Conservation (phyloP, 805 yeast genomes). For the Candida ulmi region DNA sequence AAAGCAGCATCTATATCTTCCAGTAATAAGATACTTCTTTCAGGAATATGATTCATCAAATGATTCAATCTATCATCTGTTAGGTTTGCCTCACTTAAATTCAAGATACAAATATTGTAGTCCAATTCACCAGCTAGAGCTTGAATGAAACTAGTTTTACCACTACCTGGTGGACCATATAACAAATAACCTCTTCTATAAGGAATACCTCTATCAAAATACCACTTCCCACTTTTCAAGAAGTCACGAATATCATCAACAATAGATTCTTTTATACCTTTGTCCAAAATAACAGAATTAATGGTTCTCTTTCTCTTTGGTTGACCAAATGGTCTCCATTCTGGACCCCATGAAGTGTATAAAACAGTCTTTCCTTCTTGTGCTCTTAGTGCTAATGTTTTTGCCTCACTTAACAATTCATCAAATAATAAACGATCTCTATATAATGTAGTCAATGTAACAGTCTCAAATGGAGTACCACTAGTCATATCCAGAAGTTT, state of each 20-base stretch:
- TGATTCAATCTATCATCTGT: slow-evolving; percentile 95
- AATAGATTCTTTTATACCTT: slow-evolving; percentile 62
- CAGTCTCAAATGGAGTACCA: slow-evolving; percentile 95
- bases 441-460: slow-evolving; percentile 86
- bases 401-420: slow-evolving; percentile 77
- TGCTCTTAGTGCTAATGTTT: slow-evolving; percentile 68
- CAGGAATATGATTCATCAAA: slow-evolving; percentile 93
- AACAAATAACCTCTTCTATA: slow-evolving; percentile 90
- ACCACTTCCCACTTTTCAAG: slow-evolving; percentile 79
- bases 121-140: slow-evolving; percentile 96
- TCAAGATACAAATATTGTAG: slow-evolving; percentile 90
- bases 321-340: slow-evolving; percentile 97
- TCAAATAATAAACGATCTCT: slow-evolving; percentile 69
- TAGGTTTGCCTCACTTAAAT: slow-evolving; percentile 81
- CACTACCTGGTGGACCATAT: slow-evolving; percentile 97
- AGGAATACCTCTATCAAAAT: slow-evolving; percentile 94
- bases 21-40: slow-evolving; percentile 72
- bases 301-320: slow-evolving; percentile 83
- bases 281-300: slow-evolving; percentile 81
- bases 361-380: slow-evolving; percentile 93
- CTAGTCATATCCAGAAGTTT: slow-evolving; percentile 81
- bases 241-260: slow-evolving; percentile 76
- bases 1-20: slow-evolving; percentile 98
- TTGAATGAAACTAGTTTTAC: slow-evolving; percentile 93
- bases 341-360: slow-evolving; percentile 95